Base-by-base conservation (phyloP, 495 filamentous ascomycete species). In the Evernia prunastri region DNA sequence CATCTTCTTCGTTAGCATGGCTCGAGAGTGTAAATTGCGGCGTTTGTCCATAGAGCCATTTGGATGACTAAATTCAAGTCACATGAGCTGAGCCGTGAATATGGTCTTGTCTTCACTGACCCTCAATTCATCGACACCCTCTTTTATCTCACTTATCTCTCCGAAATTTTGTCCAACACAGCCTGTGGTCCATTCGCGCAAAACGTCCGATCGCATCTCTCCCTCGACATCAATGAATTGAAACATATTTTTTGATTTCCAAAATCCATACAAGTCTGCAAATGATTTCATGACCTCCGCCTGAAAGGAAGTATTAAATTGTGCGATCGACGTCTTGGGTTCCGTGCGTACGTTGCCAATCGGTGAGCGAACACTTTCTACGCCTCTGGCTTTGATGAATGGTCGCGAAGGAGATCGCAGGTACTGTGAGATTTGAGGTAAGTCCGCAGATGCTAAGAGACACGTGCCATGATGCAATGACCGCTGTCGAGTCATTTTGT, bases 391-490 rank as follows among this genome's bases (percentile, higher is more conserved):
- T 62, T 82, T 83, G 63, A 97, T 85, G 72, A 83, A 92, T 3
- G 79, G 79, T 59, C 82, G 85, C 3, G 88, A 89, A 0, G 89
- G 89, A 61, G 89, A 90, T 42, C 81, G 80, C 61, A 98, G 72
- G 65, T 89, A 86, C 4, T 77, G 70, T 13, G 83, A 80, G 10
- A 97, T 84, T 43, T 76, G 72, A 36, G 77, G 69, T n/a, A 97
- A 76, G 69, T 91, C 86, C 8, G 84, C 84, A 13, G 87, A 88
- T 53, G 79, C 75, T 0, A 97, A 78, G 54, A 98, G 76, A 72
- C 90, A 93, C 0, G 94, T 98, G 6, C 91, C 94, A 73, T 98
- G 94, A 71, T 97, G 94, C 54, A 97, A 79, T 7, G 90, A 84
- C 54, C 92, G 82, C 42, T 80, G 74, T 25, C 89, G 76, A 5